Evolutionary conservation across 495 filamentous ascomycete genomes (phyloP), one percentile per base, ranked within the genome.

Genomic region (Penicillium goetzii): DNA sequence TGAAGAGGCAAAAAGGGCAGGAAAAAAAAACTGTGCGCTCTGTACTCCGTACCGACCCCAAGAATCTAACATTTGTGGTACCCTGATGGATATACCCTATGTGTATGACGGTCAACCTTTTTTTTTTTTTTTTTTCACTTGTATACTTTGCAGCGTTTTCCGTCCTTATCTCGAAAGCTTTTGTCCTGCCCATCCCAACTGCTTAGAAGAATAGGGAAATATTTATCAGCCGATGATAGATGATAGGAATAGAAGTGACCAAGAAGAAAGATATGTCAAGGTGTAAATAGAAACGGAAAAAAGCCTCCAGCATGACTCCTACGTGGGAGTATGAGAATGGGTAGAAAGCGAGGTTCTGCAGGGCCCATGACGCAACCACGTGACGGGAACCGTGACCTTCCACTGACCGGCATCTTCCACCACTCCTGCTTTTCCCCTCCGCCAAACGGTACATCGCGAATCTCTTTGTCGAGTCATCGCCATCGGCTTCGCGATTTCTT

Each of bases 301-400:
- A 38, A n/a, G 33, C 23, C 15, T 17, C 11, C 15, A 51, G 47
- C 47, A 30, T 26, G 12, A 47, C 7, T 47, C 43, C n/a, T 12
- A 30, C 41, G n/a, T 32, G 25, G 17, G 23, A 21, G 12, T 21
- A 21, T 51, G 55, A 11, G 21, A 10, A 51, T 36, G 8, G 3
- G 23, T 15, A 15, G 7, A 53, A 60, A 52, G 30, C 30, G 56
- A 52, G 23, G 23, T 68, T 67, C 63, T 72, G 69, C 67, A 68
- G 58, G 40, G 62, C 70, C 67, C 73, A 78, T 79, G 75, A 78
- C 74, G 72, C 71, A 72, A 69, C 72, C 78, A 80, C 78, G 78
- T 80, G 78, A 80, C 72, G 73, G 64, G 56, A 47, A 65, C 60
- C 61, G 63, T 68, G 56, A 69, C 68, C 65, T 64, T 72, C 54